Percentiles rank a stretch among this genome's conserved stretches.
These are phyloP conservation scores for Pelagophyceae sp. DNA, from an alignment of 352 stramenopile genomes.

Conservation along the genomic window DNA sequence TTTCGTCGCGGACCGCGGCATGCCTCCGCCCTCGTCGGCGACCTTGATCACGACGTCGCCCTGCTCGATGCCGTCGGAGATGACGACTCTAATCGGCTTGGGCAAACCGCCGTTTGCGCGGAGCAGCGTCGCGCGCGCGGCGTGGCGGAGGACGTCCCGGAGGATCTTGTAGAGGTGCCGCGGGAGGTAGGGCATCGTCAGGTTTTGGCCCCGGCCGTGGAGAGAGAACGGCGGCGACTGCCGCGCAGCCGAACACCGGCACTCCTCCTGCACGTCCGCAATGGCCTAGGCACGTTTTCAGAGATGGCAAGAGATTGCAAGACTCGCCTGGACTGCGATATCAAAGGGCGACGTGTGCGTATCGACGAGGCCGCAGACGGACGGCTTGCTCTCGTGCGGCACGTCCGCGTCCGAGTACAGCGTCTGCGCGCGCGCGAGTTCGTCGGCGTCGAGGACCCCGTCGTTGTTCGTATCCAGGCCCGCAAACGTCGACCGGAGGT, in stretches of 20 bases:
- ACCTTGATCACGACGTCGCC: slow-evolving; percentile 61
- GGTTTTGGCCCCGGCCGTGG: background rate
- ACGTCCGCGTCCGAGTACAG: background rate
- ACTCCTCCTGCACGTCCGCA: slow-evolving; percentile 10
- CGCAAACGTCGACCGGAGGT: background rate
- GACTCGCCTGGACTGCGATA: slow-evolving; percentile 2
- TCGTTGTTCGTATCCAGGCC: background rate
- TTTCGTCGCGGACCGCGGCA: slow-evolving; percentile 43
- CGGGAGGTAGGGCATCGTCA: slow-evolving; percentile 45
- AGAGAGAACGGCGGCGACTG: background rate
- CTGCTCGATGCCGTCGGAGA: slow-evolving; percentile 34
- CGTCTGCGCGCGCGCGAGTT: background rate
- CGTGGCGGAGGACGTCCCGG: slow-evolving; percentile 56
- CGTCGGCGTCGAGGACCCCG: background rate
- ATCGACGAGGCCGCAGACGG: slow-evolving; percentile 14
- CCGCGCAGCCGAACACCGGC: too few species aligned
- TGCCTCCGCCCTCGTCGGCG: slow-evolving; percentile 48
- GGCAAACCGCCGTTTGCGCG: background rate
- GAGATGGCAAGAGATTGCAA: too few species aligned
- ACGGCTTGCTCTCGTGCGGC: too few species aligned
- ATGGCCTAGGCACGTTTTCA: too few species aligned
- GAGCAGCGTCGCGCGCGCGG: slow-evolving; percentile 35
- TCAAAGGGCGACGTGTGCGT: slow-evolving; percentile 1
- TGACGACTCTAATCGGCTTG: slow-evolving; percentile 42
- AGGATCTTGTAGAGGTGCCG: slow-evolving; percentile 64